Evolutionary conservation across 1,139 yeast species (phyloP), one percentile per base, ranked within the genome.

Genomic region (Arxiozyma slooffiae): DNA sequence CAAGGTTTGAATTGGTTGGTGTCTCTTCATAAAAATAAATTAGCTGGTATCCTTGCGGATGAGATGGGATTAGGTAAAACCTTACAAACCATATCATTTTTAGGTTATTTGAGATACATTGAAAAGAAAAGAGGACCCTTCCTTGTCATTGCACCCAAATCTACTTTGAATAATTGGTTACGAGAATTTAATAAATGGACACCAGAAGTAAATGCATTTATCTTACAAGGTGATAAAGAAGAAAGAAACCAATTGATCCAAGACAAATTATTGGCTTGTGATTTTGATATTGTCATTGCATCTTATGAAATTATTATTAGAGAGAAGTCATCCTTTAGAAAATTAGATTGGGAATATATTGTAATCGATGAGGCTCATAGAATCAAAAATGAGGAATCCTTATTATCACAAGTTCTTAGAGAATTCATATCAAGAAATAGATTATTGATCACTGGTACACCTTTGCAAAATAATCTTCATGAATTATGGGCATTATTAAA

Each of bases 1-100:
- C 96, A 87, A 66, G 97, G 97, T 47, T 74, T 89, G 55, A 89
- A 89, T 68, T 89, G 97, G 97, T 72, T 89, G 60, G 80, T 89
- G 37, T 78, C 88, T 1, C 71, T 89, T 50, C 82, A 85, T 63
- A 89, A 84, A 56, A 89, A 88, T 68, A 79, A 82, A 57, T 73
- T 89, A 45, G 82, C 92, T 1, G 97, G 97, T 41, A 90, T 90
- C 47, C 74, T 90, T 52, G 97, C 97, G 7, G 97, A 90, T 69
- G 97, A 90, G 67, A 90, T 90, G 97, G 97, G 97, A 0, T 75
- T 90, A 52, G 97, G 97, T 52, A 90, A 92, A 67, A 92, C 97
- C 1, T 73, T 90, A 52, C 97, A 90, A 66, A 88, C 97, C 0
- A 88, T 92, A 52, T 80, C 97, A 4, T 90, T 90, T 60, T 71